phyloP scores from a whole-genome alignment of 139 green algal genomes.

The Parachlorella kessleri region DNA sequence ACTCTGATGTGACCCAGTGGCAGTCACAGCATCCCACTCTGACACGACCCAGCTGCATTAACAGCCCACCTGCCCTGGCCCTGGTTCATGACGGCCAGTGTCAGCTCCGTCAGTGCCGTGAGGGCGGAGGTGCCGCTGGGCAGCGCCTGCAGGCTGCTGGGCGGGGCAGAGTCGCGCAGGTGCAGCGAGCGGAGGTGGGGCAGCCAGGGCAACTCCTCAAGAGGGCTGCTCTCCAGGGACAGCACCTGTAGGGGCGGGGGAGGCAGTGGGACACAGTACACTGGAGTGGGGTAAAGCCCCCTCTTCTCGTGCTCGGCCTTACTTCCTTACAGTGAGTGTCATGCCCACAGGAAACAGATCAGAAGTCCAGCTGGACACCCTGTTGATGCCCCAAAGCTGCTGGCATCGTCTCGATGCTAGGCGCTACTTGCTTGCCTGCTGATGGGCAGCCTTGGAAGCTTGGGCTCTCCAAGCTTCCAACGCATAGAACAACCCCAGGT shows the following conservation, averaged over 20 bases:
- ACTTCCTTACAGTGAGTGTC: neutral
- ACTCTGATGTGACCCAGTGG: no score
- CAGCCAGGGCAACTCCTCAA: neutral
- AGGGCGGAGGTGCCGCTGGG: neutral
- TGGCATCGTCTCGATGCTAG: no score
- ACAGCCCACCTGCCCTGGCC: no score
- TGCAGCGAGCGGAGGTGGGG: neutral
- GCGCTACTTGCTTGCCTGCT: no score
- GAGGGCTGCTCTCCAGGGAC: neutral
- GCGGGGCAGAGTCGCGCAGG: neutral
- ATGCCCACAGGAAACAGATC: neutral
- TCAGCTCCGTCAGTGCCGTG: neutral
- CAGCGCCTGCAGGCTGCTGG: neutral
- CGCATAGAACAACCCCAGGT: neutral
- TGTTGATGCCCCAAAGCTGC: no score
- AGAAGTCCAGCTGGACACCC: neutral
- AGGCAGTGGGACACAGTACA: no score
- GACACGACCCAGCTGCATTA: no score
- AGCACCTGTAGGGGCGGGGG: neutral
- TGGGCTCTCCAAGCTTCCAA: neutral
- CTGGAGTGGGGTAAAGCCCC: no score
- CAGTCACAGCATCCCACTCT: no score
- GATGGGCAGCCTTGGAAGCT: neutral
- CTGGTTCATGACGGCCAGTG: neutral
- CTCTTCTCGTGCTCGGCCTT: no score